Evolutionary conservation across 1,284 basidiomycete genomes (phyloP), one percentile per base, ranked within the genome.

Genomic region (Pyrrhoderma lamaoense): DNA sequence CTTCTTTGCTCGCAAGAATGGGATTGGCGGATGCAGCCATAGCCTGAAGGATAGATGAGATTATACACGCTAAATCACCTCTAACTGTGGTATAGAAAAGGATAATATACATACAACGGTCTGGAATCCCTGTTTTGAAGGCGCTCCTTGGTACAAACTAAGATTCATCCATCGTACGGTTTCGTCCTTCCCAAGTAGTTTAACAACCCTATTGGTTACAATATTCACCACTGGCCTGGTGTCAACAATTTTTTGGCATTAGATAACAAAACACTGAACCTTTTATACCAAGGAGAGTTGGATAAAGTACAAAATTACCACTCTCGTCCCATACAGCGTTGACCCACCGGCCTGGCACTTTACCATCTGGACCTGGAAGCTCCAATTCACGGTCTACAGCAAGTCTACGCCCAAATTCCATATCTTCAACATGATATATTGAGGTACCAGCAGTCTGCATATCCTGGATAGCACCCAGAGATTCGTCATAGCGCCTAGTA

Each of bases 381-480:
- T 97, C 92, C 44, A 99, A 68, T 62, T 99, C 95, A 55, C 90
- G 77, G 67, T 99, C 96, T 13, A 85, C 74, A 1, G 96, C 96
- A 45, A 99, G 73, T 8, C 96, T 77, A 52, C 96, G 75, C n/a
- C 96, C 95, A 63, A 99, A 98, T 65, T 99, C 96, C 95, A 99
- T 99, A 66, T 98, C 93, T 57, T 99, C 96, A 8, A 99, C 82
- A 62, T 84, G 87, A 69, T 88, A 91, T 16, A 92, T 79, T 0
- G 90, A 85, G 5, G 92, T 94, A 1, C 91, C 92, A 1, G 90
- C 91, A 65, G 94, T 92, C 64, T 95, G 92, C 93, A 98, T 97
- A 65, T 98, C 93, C 62, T 94, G 89, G 31, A 93, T 86, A 0
- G 95, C 93, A 3, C 80, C 72, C 0, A 99, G 74, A 0, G 90